phyloP scores from a whole-genome alignment of 139 green algal species.

The Coelastrella sp. region DNA sequence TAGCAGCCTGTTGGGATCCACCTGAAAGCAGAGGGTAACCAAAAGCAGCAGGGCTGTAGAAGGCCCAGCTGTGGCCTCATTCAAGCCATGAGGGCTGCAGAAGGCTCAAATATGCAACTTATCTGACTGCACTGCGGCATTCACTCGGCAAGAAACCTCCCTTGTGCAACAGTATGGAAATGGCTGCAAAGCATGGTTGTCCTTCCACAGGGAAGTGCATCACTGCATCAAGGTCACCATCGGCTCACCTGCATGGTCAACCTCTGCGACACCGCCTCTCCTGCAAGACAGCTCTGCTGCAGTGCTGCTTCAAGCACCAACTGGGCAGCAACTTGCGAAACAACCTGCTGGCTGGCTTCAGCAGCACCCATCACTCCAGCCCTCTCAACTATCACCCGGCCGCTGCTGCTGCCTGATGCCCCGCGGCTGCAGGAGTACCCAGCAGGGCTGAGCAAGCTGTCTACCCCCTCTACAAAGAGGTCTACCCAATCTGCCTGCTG shows the following conservation, averaged over 20 bases:
- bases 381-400: neutral
- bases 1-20: neutral
- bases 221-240: no score
- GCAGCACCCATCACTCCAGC: neutral
- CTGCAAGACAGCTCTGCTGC: constrained; percentile 39
- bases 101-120: no score
- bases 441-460: neutral
- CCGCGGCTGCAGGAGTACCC: neutral
- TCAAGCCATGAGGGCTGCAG: no score
- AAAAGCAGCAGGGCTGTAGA: neutral
- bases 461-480: neutral
- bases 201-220: no score
- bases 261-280: neutral
- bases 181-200: no score
- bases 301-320: constrained; percentile 32
- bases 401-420: neutral
- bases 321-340: constrained; percentile 10
- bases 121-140: no score
- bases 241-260: neutral
- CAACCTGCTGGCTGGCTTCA: neutral
- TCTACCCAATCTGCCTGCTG: constrained; percentile 40
- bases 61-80: no score
- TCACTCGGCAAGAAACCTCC: no score
- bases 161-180: no score
- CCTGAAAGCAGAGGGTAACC: neutral